A percentile compares a stretch with the other conserved stretches of the same genome.
Evolutionary conservation across 768 basidiomycete species (phyloP).

Genomic region (Tricholoma sp.): DNA sequence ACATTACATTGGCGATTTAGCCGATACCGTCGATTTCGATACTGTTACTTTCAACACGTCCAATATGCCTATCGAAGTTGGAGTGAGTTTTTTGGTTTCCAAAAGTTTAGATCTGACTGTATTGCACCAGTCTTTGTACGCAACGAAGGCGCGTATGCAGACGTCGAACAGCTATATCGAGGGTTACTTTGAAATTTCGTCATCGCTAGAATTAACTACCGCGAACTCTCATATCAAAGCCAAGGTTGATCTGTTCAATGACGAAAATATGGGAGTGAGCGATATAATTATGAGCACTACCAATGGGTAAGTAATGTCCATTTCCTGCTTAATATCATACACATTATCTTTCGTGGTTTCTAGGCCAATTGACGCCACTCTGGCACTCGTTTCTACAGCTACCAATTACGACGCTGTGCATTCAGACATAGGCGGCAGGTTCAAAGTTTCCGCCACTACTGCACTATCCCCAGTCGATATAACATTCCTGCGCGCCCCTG

Average conservation of each 20-base stretch:
- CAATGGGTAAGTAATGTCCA: conserved; percentile 33
- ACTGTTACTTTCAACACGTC: not conserved
- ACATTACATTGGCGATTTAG: conserved; percentile 26
- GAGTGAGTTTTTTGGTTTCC: not conserved
- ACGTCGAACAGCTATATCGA: conserved; percentile 42
- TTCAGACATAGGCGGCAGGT: conserved; percentile 8
- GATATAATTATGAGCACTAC: conserved; percentile 24
- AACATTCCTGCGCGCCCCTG: conserved; percentile 10
- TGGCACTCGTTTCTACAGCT: conserved; percentile 6
- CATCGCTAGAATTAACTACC: conserved; percentile 27
- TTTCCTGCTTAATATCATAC: not conserved
- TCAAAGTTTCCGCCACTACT: conserved; percentile 10
- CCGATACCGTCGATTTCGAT: conserved; percentile 1
- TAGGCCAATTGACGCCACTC: conserved; percentile 4
- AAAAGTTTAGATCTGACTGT: not conserved
- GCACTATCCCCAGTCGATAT: conserved; percentile 8
- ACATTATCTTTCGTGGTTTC: not conserved
- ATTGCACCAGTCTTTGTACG: conserved; percentile 23
- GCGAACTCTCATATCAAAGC: conserved; percentile 37
- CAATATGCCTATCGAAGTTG: not conserved
- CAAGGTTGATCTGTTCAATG: conserved; percentile 33
- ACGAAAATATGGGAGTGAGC: conserved; percentile 16
- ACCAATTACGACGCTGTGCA: not conserved
- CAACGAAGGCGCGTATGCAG: conserved; percentile 19
- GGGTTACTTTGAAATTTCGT: conserved; percentile 38